phyloP scores from a whole-genome alignment of 305 asterid genomes.

The Fraxinus paxiana region DNA sequence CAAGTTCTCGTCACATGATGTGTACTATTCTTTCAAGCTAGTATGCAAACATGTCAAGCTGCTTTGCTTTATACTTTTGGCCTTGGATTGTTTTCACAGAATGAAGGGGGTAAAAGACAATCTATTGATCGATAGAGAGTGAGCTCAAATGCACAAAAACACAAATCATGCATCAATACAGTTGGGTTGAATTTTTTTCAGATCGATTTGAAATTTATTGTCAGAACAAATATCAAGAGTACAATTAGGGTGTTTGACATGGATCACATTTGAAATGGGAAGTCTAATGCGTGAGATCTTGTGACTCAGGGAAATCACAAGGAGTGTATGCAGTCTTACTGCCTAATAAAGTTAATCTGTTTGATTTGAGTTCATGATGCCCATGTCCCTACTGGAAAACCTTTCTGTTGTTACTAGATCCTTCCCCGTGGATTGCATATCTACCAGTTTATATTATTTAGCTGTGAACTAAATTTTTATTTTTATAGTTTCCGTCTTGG shows the following conservation, averaged over 20 bases:
- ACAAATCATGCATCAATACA: neutral
- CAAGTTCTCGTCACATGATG: neutral
- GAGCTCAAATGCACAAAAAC: neutral
- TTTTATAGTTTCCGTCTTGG: neutral
- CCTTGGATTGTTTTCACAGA: neutral
- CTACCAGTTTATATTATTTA: neutral
- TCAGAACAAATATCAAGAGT: neutral
- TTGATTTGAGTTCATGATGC: neutral
- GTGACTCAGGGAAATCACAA: neutral
- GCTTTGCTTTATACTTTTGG: neutral
- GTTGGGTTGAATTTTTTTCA: neutral
- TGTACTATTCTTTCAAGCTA: neutral
- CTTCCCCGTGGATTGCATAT: neutral
- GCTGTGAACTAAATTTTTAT: neutral
- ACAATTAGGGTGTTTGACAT: neutral
- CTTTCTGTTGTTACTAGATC: neutral
- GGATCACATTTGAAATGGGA: neutral
- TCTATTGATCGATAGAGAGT: neutral
- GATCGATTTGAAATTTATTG: neutral
- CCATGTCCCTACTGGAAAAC: neutral
- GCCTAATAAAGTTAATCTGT: neutral
- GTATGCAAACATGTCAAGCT: neutral
- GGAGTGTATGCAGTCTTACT: neutral
- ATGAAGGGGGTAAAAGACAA: neutral
- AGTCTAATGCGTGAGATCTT: neutral